phyloP scores from a whole-genome alignment of 2,329 filamentous ascomycete genomes.

The Xylariales sp. region DNA sequence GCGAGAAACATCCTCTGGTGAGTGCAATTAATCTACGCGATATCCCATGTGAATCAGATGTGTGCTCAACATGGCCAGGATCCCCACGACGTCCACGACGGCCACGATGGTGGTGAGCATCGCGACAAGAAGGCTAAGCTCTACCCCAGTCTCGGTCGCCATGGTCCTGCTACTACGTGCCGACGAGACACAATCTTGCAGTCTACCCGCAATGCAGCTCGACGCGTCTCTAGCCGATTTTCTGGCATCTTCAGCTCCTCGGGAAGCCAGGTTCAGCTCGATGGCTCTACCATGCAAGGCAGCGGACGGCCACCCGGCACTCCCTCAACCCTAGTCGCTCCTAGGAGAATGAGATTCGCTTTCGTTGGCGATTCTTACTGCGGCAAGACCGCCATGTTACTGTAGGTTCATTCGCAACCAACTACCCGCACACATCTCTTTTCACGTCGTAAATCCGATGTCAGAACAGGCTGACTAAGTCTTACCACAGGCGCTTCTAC shows the following conservation, averaged over 20 bases:
- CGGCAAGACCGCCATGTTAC: constrained; percentile 26
- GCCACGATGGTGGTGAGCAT: constrained; percentile 13
- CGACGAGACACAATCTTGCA: constrained; percentile 12
- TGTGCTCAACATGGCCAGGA: neutral
- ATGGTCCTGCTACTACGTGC: constrained; percentile 6
- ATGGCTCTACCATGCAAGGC: constrained; percentile 8
- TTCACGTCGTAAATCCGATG: too few species aligned
- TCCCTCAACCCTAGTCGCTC: constrained; percentile 12
- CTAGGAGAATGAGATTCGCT: constrained; percentile 24
- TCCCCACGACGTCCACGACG: constrained; percentile 11
- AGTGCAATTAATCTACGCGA: neutral
- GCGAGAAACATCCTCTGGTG: constrained; percentile 22
- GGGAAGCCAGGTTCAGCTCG: constrained; percentile 1
- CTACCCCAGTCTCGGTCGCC: constrained; percentile 6
- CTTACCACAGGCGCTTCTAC: constrained; percentile 21
- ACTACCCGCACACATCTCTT: too few species aligned
- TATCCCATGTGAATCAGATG: neutral
- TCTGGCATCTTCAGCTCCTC: constrained; percentile 13
- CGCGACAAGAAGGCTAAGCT: constrained; percentile 19
- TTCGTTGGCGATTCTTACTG: constrained; percentile 25
- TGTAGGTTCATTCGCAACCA: too few species aligned
- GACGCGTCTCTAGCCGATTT: constrained; percentile 17
- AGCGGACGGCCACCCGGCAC: constrained; percentile 14
- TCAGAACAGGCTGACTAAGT: neutral
- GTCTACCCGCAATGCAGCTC: constrained; percentile 14